Conservation (phyloP, 192 early-diverging fungal genomes). For the Coemansia sp. region DNA sequence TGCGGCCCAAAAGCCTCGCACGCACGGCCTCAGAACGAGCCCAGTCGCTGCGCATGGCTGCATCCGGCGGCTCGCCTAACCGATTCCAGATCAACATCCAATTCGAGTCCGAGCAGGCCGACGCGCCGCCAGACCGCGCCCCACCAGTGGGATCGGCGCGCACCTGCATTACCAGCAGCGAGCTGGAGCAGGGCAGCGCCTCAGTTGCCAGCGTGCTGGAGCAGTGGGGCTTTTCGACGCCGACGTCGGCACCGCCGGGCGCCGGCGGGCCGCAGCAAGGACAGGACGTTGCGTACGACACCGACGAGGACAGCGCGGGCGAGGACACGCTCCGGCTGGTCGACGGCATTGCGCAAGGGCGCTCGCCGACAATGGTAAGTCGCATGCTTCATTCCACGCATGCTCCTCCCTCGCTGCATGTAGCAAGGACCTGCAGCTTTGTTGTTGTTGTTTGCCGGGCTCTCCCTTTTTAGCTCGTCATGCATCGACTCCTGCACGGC, state of each 20-base stretch:
- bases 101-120: constrained; percentile 10
- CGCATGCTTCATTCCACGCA: not conserved
- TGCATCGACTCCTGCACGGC: constrained; percentile 11
- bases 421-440: not conserved
- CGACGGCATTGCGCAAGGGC: constrained; percentile 5
- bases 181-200: constrained; percentile 28
- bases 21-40: constrained; percentile 9
- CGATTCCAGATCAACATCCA: constrained; percentile 34
- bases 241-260: not conserved
- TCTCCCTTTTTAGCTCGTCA: not conserved
- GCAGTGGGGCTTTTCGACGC: constrained; percentile 39
- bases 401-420: not conserved
- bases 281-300: not conserved
- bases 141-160: not conserved
- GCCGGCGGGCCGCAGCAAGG: constrained; percentile 3
- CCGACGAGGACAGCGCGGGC: constrained; percentile 3
- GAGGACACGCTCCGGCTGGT: constrained; percentile 3
- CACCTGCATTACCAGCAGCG: not conserved
- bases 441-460: constrained; percentile 1
- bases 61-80: not conserved
- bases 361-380: constrained; percentile 15
- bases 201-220: constrained; percentile 32
- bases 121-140: not conserved
- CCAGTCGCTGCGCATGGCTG: constrained; percentile 2
- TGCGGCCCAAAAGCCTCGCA: constrained; percentile 1